Conservation (phyloP, 2,329 filamentous ascomycete species). For the Zasmidium cellare region DNA sequence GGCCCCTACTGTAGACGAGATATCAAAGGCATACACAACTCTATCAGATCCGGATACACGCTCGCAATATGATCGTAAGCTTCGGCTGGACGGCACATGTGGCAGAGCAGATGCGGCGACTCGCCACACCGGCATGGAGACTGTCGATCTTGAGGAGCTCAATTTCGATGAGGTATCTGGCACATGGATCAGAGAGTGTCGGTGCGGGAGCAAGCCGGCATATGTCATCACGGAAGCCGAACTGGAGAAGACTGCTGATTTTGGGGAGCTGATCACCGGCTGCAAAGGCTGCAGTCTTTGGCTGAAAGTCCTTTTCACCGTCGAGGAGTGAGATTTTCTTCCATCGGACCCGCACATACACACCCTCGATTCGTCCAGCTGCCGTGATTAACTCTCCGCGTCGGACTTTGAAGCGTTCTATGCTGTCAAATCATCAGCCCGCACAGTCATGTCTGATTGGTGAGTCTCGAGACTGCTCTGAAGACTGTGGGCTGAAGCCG, state of each 20-base stretch:
- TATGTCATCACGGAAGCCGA: conserved; percentile 58
- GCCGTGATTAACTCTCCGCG: too few relatives aligned
- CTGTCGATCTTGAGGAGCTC: conserved; percentile 60
- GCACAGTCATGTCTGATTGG: too few relatives aligned
- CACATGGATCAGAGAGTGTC: conserved; percentile 55
- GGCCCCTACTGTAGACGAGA: conserved; percentile 54
- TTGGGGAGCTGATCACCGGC: conserved; percentile 59
- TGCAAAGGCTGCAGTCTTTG: conserved; percentile 65
- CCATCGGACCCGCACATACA: too few relatives aligned
- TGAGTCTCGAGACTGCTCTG: too few relatives aligned
- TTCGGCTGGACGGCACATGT: conserved; percentile 21
- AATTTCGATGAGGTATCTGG: conserved; percentile 38
- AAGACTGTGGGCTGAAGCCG: too few relatives aligned
- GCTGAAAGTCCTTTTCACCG: conserved; percentile 61
- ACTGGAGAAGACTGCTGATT: conserved; percentile 51
- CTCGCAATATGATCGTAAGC: conserved; percentile 50
- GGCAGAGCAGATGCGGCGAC: conserved; percentile 2
- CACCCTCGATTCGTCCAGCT: too few relatives aligned
- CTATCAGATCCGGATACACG: conserved; percentile 48
- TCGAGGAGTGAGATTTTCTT: conserved; percentile 42
- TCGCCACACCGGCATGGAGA: conserved; percentile 52
- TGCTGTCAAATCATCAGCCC: too few relatives aligned
- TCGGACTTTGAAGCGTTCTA: too few relatives aligned
- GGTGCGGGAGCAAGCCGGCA: conserved; percentile 59
- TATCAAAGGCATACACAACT: conserved; percentile 58